These are phyloP conservation scores for Tylopilus felleus DNA, from an alignment of 768 basidiomycete genomes.

Conservation along the genomic window DNA sequence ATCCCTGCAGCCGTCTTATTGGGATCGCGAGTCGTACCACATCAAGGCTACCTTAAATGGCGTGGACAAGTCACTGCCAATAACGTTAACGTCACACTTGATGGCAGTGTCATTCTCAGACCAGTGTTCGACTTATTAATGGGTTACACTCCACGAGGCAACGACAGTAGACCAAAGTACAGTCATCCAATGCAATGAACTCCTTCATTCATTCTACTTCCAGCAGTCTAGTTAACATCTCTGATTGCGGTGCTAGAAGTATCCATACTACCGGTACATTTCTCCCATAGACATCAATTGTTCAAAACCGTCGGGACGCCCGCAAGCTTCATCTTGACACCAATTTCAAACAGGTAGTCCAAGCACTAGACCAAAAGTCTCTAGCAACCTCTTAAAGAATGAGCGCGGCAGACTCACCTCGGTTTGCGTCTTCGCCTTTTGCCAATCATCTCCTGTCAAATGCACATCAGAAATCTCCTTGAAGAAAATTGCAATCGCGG, in stretches of 20 bases:
- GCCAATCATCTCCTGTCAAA: slow-evolving; percentile 63
- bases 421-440: slow-evolving; percentile 86
- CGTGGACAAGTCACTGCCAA: background rate
- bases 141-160: background rate
- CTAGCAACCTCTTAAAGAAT: background rate
- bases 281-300: slow-evolving; percentile 1
- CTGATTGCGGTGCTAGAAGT: background rate
- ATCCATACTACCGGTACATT: background rate
- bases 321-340: slow-evolving; percentile 74
- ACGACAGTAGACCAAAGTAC: background rate
- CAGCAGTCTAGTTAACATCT: background rate
- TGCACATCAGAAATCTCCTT: slow-evolving; percentile 4
- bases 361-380: slow-evolving; percentile 52
- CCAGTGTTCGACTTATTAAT: slow-evolving; percentile 3
- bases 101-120: background rate
- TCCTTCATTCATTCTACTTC: background rate
- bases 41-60: slow-evolving; percentile 11
- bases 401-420: slow-evolving; percentile 46
- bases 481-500: background rate
- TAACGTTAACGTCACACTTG: background rate
- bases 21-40: slow-evolving; percentile 19
- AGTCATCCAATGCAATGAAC: background rate
- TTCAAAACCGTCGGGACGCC: slow-evolving; percentile 49
- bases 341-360: slow-evolving; percentile 88
- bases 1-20: background rate